phyloP scores from a whole-genome alignment of 257 asterid species.

The Nicotiana tabacum region DNA sequence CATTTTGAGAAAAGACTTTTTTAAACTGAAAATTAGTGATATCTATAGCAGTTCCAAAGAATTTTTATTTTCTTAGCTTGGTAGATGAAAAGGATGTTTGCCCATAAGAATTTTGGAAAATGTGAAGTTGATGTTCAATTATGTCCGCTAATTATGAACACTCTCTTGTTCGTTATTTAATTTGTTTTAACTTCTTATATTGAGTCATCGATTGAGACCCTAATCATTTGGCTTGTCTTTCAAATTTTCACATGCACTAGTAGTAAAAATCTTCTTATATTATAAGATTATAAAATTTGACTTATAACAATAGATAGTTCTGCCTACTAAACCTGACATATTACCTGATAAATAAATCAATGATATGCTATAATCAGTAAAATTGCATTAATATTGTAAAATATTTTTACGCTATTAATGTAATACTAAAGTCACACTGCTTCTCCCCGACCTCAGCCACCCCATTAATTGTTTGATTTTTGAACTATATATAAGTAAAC shows the following conservation, averaged over 20 bases:
- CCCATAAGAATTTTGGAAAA: neutral
- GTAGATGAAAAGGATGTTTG: neutral
- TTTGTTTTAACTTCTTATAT: neutral
- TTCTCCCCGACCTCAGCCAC: too few species aligned
- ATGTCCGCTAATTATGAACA: neutral
- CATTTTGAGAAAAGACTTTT: neutral
- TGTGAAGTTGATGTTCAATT: conserved; percentile 1
- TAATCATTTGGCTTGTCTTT: neutral
- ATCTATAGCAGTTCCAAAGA: neutral
- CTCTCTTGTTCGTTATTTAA: neutral
- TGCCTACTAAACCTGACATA: too few species aligned
- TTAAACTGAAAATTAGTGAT: neutral
- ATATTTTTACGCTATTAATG: too few species aligned
- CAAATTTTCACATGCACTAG: too few species aligned
- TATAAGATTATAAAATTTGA: too few species aligned
- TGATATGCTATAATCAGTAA: too few species aligned
- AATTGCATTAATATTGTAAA: neutral
- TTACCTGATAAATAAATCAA: too few species aligned
- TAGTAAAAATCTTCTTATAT: too few species aligned
- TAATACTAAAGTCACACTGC: too few species aligned
- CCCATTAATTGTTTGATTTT: too few species aligned
- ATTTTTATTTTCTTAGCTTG: neutral
- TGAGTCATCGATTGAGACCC: neutral
- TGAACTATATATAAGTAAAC: neutral
- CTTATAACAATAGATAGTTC: too few species aligned